These are phyloP conservation scores for Ophiostoma quercus DNA, from an alignment of 2,329 filamentous ascomycete genomes.

Conservation along the genomic window DNA sequence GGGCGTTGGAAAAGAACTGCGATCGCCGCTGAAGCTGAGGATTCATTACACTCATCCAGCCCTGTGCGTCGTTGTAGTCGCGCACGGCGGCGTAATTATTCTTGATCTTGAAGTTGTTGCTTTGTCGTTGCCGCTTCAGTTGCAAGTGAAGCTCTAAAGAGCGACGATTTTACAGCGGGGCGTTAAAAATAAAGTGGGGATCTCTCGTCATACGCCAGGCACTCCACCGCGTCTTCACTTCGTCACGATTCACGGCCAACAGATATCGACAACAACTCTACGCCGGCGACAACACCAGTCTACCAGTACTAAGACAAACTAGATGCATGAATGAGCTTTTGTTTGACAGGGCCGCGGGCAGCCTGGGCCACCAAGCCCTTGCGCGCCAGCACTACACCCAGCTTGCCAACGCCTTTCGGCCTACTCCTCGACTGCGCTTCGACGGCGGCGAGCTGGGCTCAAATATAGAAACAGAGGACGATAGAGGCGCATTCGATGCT, in stretches of 20 bases:
- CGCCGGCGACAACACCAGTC: not conserved
- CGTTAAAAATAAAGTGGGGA: not conserved
- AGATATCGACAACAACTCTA: not conserved
- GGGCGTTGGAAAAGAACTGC: constrained; percentile 18
- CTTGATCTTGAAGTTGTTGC: not conserved
- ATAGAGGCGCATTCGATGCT: not conserved
- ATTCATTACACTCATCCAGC: constrained; percentile 12
- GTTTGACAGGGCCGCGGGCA: constrained; percentile 52
- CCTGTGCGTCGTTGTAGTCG: not conserved
- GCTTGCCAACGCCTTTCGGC: constrained; percentile 64
- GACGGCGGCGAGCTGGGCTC: constrained; percentile 51
- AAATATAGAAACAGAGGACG: constrained; percentile 30
- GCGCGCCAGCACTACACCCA: constrained; percentile 60
- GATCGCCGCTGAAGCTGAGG: not conserved
- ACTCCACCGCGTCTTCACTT: not conserved
- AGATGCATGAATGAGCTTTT: constrained; percentile 12
- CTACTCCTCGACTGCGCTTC: constrained; percentile 63
- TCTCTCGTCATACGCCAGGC: not conserved
- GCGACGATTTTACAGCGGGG: not conserved
- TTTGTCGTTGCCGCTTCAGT: not conserved
- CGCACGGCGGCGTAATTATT: not conserved
- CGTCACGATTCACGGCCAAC: not conserved
- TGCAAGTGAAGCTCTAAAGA: not conserved
- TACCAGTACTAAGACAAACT: not conserved
- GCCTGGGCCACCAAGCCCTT: constrained; percentile 58